Percentiles rank a stretch among this genome's conserved stretches.
These are phyloP conservation scores for Rhodotorula sp. DNA, from an alignment of 1,284 basidiomycete species.

Conservation along the genomic window DNA sequence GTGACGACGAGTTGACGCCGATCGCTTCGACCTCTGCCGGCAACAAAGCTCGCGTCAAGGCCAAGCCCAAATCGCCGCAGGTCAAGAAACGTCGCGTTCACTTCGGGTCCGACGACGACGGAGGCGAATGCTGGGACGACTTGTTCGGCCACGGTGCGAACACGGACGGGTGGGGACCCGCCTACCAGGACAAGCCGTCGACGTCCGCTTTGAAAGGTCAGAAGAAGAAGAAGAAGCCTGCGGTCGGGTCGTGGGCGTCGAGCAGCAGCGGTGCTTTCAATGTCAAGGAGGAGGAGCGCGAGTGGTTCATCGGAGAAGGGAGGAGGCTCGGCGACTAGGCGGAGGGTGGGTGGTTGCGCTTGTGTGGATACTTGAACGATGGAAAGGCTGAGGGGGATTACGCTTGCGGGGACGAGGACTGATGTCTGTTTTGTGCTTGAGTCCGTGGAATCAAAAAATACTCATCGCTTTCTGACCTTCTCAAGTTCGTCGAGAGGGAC, in stretches of 20 bases:
- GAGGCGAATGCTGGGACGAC: background rate
- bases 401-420: too few species aligned
- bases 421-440: too few species aligned
- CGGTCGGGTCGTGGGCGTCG: background rate
- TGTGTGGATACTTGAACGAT: background rate
- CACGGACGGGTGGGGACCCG: background rate
- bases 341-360: background rate
- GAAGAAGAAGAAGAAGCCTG: background rate
- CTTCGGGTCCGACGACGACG: background rate
- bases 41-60: background rate
- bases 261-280: background rate
- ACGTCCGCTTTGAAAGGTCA: background rate
- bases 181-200: background rate
- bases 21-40: background rate
- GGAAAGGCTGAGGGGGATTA: too few species aligned
- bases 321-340: conserved; percentile 4
- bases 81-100: background rate
- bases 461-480: too few species aligned
- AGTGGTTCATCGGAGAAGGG: background rate
- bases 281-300: conserved; percentile 7
- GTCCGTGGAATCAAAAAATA: background rate
- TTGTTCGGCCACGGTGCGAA: background rate
- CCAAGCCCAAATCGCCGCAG: background rate
- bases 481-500: too few species aligned
- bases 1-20: background rate